Evolutionary conservation across 2,329 filamentous ascomycete genomes (phyloP).

Genomic region (Coniochaeta prunicola): DNA sequence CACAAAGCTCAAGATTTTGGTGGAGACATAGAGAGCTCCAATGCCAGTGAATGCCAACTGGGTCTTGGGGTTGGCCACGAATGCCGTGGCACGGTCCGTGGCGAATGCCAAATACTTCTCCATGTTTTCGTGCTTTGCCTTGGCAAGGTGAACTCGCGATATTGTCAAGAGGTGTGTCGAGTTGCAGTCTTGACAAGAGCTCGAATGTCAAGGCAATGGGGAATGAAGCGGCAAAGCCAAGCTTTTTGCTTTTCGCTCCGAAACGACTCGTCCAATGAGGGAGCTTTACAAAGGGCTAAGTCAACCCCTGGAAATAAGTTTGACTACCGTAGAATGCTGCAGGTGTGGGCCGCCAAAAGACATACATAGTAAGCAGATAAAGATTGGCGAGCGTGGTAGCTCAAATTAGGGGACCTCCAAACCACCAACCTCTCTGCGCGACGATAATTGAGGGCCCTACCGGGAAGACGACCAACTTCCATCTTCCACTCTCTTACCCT

Average conservation of each 20-base stretch:
- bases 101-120: not conserved
- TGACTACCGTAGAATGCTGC: too few species aligned
- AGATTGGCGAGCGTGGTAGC: not conserved
- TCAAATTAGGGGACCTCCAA: not conserved
- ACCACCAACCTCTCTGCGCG: not conserved
- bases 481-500: not conserved
- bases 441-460: not conserved
- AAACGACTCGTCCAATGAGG: not conserved
- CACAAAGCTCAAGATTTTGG: constrained; percentile 50
- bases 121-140: constrained; percentile 1
- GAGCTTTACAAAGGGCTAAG: too few species aligned
- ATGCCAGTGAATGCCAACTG: constrained; percentile 42
- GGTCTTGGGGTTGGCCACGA: constrained; percentile 28
- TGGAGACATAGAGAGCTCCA: constrained; percentile 52
- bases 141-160: not conserved
- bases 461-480: not conserved
- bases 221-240: not conserved
- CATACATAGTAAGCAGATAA: not conserved
- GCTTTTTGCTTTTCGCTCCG: not conserved
- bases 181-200: not conserved
- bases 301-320: too few species aligned
- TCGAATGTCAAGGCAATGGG: not conserved
- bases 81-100: constrained; percentile 25
- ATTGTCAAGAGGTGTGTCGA: not conserved
- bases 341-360: not conserved